Evolutionary conservation across 257 asterid genomes (phyloP).

Genomic region (Rhazya stricta): DNA sequence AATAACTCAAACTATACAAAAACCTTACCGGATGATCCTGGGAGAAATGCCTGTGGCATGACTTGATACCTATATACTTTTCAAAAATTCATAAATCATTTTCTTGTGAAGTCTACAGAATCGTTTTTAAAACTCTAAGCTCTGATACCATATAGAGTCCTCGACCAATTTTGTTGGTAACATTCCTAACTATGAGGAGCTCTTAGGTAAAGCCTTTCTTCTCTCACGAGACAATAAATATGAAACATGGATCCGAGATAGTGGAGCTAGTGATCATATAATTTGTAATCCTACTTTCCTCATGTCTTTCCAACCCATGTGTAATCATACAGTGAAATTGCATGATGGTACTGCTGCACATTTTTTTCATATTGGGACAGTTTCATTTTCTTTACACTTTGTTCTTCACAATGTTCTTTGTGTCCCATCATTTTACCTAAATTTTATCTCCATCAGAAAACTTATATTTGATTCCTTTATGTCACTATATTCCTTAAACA

Average conservation of each 20-base stretch:
- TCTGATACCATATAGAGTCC: no score
- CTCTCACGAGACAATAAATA: no score
- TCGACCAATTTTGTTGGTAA: neutral
- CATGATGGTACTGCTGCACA: neutral
- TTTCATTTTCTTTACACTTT: neutral
- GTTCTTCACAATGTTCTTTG: neutral
- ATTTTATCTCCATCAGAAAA: neutral
- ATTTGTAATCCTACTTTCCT: neutral
- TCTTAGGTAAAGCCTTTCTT: no score
- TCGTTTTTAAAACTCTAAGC: no score
- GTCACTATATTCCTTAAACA: neutral
- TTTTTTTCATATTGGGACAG: neutral
- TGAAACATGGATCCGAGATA: no score
- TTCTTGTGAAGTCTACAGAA: no score
- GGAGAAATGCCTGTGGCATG: no score
- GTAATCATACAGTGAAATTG: neutral
- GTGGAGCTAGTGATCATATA: neutral
- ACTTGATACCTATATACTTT: no score
- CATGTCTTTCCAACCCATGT: neutral
- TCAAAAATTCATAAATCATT: no score
- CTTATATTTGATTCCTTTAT: neutral
- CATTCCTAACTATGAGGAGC: neutral
- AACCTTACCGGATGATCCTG: no score
- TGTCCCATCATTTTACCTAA: neutral
- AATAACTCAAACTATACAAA: no score